phyloP scores from a whole-genome alignment of 139 green algal species.

The Nannochloris sp. region DNA sequence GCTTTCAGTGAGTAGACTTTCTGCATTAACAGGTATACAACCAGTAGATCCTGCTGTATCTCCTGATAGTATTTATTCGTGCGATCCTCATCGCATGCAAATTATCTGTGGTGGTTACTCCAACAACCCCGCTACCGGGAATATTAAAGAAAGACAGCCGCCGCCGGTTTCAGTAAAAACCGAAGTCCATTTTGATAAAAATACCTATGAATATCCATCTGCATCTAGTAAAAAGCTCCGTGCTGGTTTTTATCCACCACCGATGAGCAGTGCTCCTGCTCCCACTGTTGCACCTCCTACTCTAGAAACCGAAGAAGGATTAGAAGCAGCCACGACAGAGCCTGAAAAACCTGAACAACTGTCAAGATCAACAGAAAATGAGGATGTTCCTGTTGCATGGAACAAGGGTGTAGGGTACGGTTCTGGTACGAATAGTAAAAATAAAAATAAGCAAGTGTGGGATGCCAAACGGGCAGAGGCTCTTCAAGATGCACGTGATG shows the following conservation, averaged over 20 bases:
- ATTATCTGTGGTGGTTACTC: too few species aligned
- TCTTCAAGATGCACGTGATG: slow-evolving; percentile 55
- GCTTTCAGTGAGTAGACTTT: slow-evolving; percentile 45
- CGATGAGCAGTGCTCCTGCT: too few species aligned
- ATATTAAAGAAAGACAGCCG: too few species aligned
- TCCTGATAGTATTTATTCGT: not conserved
- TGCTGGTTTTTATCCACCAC: too few species aligned
- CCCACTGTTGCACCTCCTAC: too few species aligned
- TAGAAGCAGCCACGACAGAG: not conserved
- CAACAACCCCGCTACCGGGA: too few species aligned
- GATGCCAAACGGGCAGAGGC: slow-evolving; percentile 42
- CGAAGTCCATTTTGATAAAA: too few species aligned
- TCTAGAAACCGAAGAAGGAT: not conserved
- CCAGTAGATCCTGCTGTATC: not conserved
- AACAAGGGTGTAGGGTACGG: slow-evolving; percentile 57
- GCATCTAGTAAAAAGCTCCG: not conserved
- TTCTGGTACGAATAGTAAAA: slow-evolving; percentile 6
- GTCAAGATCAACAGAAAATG: too few species aligned
- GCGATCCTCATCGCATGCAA: too few species aligned
- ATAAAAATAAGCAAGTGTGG: slow-evolving; percentile 46
- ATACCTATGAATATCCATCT: not conserved
- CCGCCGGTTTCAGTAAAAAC: too few species aligned
- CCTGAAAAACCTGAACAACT: too few species aligned
- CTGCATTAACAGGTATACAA: slow-evolving; percentile 43
- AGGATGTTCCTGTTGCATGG: too few species aligned